Evolutionary conservation across 192 early-diverging fungal genomes (phyloP).

Genomic region (Backusella mclennaniae): DNA sequence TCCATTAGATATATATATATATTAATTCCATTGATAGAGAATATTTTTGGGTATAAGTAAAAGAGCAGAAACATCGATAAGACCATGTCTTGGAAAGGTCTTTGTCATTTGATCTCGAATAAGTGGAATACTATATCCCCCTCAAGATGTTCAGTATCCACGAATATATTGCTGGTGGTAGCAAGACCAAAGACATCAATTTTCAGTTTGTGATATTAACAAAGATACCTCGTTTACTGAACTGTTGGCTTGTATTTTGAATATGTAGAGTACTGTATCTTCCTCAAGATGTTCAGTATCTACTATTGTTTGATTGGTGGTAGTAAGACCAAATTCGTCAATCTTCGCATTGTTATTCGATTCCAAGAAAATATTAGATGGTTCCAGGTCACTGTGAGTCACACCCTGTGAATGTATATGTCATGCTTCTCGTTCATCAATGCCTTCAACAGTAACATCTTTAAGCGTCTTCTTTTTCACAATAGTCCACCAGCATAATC

Average conservation of each 20-base stretch:
- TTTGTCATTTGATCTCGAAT: conserved; percentile 62
- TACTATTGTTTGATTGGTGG: conserved; percentile 44
- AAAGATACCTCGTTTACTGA: neutral
- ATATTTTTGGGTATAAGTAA: conserved; percentile 79
- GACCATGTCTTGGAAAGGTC: conserved; percentile 82
- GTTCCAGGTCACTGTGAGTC: conserved; percentile 90
- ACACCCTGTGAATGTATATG: conserved; percentile 88
- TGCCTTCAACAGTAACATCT: conserved; percentile 75
- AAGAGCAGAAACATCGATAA: conserved; percentile 78
- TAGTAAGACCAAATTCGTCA: conserved; percentile 69
- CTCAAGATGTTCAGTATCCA: conserved; percentile 11
- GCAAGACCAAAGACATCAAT: conserved; percentile 79
- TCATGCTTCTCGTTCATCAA: conserved; percentile 80
- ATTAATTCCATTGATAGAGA: conserved; percentile 55
- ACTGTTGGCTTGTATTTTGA: neutral
- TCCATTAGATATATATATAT: conserved; percentile 84
- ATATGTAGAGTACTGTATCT: neutral
- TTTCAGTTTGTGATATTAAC: conserved; percentile 17
- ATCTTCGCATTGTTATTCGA: conserved; percentile 58
- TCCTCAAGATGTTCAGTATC: conserved; percentile 13
- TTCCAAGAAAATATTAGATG: conserved; percentile 80
- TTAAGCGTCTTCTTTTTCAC: conserved; percentile 87
- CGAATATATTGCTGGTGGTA: conserved; percentile 42
- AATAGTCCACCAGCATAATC: conserved; percentile 81
- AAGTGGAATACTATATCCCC: neutral